Percentiles rank a stretch among this genome's conserved stretches.
These are phyloP conservation scores for Gossypium rotundifolium DNA, from an alignment of 345 rosid species.

Conservation along the genomic window DNA sequence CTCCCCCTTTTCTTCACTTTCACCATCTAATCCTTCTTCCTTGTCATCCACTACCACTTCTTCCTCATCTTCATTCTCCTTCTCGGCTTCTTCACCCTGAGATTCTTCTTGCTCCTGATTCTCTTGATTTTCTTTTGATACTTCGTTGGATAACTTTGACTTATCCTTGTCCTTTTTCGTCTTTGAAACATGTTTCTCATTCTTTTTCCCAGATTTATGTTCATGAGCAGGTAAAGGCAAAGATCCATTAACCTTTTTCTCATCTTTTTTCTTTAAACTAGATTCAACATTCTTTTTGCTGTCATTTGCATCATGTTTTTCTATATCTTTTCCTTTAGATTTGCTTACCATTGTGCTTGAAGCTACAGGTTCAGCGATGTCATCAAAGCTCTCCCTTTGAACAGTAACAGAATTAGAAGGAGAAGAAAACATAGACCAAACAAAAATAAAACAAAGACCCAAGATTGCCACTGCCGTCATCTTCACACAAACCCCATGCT, in stretches of 20 bases:
- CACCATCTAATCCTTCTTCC: slow-evolving; percentile 41
- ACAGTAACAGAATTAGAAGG: slow-evolving; percentile 56
- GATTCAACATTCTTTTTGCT: slow-evolving; percentile 29
- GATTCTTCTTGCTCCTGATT: slow-evolving; percentile 31
- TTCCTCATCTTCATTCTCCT: slow-evolving; percentile 41
- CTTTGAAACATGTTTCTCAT: slow-evolving; percentile 28
- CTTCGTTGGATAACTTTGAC: slow-evolving; percentile 28
- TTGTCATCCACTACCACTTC: slow-evolving; percentile 42
- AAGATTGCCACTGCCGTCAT: slow-evolving; percentile 59
- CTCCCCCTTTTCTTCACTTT: slow-evolving; percentile 39
- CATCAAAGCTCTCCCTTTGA: slow-evolving; percentile 83
- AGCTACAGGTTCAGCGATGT: slow-evolving; percentile 72
- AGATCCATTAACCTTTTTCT: slow-evolving; percentile 34
- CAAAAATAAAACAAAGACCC: slow-evolving; percentile 79
- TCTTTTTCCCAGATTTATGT: slow-evolving; percentile 45
- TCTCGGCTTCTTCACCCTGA: slow-evolving; percentile 35
- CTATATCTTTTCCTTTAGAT: slow-evolving; percentile 19
- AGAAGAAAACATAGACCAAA: slow-evolving; percentile 71
- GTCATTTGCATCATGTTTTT: slow-evolving; percentile 24
- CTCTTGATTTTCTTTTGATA: slow-evolving; percentile 30
- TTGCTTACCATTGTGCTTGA: slow-evolving; percentile 27
- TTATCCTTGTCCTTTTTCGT: slow-evolving; percentile 30
- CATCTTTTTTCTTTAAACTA: slow-evolving; percentile 34
- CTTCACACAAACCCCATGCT: slow-evolving; percentile 65
- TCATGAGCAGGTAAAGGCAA: slow-evolving; percentile 29